A percentile compares a stretch with the other conserved stretches of the same genome.
These are phyloP conservation scores for Metarhizium guizhouense DNA, from an alignment of 2,329 filamentous ascomycete species.

Conservation along the genomic window DNA sequence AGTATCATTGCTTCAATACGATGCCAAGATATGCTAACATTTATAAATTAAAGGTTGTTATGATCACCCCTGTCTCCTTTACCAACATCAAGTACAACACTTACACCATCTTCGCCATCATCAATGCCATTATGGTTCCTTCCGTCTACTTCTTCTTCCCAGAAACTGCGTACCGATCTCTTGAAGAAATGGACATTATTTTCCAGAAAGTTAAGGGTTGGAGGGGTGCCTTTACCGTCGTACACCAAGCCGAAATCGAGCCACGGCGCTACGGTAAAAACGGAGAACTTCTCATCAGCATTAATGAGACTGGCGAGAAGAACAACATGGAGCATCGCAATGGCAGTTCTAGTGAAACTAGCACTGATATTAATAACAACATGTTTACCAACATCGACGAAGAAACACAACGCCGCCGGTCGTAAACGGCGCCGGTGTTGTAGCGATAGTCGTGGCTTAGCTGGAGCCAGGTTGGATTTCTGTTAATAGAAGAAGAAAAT, in stretches of 20 bases:
- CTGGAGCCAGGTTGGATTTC: background rate
- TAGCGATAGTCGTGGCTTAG: background rate
- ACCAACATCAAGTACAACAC: conserved; percentile 49
- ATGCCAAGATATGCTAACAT: background rate
- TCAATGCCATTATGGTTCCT: conserved; percentile 53
- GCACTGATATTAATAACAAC: conserved; percentile 11
- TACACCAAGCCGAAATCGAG: conserved; percentile 33
- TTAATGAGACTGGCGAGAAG: conserved; percentile 33
- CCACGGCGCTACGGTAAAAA: conserved; percentile 50
- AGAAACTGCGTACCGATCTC: conserved; percentile 53
- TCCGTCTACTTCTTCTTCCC: conserved; percentile 54
- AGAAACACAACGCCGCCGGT: conserved; percentile 19
- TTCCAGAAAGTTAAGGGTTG: conserved; percentile 47
- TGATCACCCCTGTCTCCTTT: conserved; percentile 53
- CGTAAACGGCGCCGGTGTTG: too few relatives aligned
- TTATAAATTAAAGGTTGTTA: conserved; percentile 34
- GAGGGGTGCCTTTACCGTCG: conserved; percentile 24
- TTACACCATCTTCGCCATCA: conserved; percentile 58
- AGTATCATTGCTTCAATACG: too few relatives aligned
- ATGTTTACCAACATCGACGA: conserved; percentile 25
- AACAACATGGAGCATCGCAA: conserved; percentile 17
- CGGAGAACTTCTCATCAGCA: conserved; percentile 44
- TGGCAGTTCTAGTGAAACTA: conserved; percentile 17
- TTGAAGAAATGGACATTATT: conserved; percentile 60
- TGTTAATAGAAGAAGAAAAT: background rate